Base-by-base conservation (phyloP, 352 stramenopile species). In the Globisporangium camurandrum region DNA sequence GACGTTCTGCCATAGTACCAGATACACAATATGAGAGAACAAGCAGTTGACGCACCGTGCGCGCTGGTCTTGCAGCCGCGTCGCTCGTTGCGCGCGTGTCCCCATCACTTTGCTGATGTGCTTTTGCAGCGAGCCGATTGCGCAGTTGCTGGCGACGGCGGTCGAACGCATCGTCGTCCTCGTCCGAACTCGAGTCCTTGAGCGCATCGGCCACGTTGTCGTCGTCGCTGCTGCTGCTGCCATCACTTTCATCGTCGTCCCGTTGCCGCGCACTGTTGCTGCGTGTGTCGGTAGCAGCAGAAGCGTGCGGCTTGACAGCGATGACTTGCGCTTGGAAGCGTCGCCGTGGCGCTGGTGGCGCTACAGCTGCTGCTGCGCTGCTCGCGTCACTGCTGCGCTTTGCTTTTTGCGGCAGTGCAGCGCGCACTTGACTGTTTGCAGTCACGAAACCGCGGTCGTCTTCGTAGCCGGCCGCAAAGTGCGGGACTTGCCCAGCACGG, bases 391-490 rank as follows among this genome's bases (percentile, higher is more conserved):
- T 24, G 3, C 49, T n/a, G 23, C 39, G 38, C 31, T 49, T 30
- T 10, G 24, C 43, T 23, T 49, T 64, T 27, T 41, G 50, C 53
- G n/a, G 44, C 24, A 44, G 64, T 16, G 46, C 41, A 14, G 37
- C 37, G n/a, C 77, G 80, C 56, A 92, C 80, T 49, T 83, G 60
- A 33, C 78, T 82, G 56, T 64, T 73, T 27, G 75, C 66, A 7
- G 77, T 88, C 42, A 92, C 77, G 28, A 92, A 92, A 2, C 80
- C 78, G 10, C 76, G 62, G 34, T 93, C 78, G 5, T 90, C 81
- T 44, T 93, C 78, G 51, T 87, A 88, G 0, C 77, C 79, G 0
- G 70, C 51, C 0, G 81, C 81, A 46, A 88, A 93, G 20, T 78
- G 67, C 26, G 84, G 84, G 8, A 93, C 81, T 40, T 93, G 77